Base-by-base conservation (phyloP, 768 basidiomycete genomes). In the Leucosporidium scottii region DNA sequence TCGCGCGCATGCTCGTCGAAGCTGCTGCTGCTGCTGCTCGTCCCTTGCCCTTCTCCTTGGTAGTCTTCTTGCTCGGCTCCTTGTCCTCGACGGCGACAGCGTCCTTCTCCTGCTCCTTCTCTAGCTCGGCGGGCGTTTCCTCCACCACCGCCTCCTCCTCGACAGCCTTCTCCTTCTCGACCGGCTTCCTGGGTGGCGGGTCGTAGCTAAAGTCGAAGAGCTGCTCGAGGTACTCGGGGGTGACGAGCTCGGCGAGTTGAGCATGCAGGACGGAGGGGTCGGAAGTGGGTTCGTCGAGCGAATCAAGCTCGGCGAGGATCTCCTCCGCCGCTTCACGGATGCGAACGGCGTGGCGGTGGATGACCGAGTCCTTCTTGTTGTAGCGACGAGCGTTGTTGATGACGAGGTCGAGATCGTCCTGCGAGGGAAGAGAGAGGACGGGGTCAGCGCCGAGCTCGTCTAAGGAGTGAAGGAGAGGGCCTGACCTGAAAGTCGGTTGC, bases 331-430 rank as follows among this genome's bases (percentile, higher is more conserved):
- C 76, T 3, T 76, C 79, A 74, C 84, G 83, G 68, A 96, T 85
- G 50, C 84, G 80, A 21, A 82, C 77, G 0, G 94, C 93, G 8
- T 83, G 79, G 74, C 85, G 87, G 79, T 90, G 84, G 75, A 86
- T 86, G 0, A 82, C 70, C 0, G 88, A 86, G n/a, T 85, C 87
- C 0, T 84, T 79, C 69, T 85, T 84, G 77, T 99, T 99, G 79
- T 94, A 98, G 61, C 82, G 78, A 64, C 86, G 82, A 79, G 93
- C 96, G 75, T 99, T 99, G 72, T 90, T 85, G 75, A 91, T 90
- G 62, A 98, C 84, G 63, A 96, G 81, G 70, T 86, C 84, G 21
- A 87, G 87, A 76, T 98, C 96, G 53, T 83, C 60, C 75, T 74
- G 65, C 34, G 28, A 65, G 58, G 28, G 61, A 30, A 6, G 28